These are phyloP conservation scores for Mortierella claussenii DNA, from an alignment of 192 early-diverging fungal species.

Conservation along the genomic window DNA sequence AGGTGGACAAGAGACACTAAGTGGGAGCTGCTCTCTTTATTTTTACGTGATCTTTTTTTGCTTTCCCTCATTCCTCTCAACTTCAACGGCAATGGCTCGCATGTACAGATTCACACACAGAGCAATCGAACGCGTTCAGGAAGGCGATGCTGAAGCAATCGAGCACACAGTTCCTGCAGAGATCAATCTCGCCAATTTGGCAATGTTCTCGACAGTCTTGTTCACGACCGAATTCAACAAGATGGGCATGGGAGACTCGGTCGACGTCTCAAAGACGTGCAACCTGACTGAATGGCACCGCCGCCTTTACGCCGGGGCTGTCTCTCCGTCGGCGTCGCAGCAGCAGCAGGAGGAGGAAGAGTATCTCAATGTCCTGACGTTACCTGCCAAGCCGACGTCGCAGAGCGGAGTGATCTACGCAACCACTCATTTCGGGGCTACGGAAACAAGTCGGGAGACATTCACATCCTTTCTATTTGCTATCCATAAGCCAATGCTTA, in stretches of 20 bases:
- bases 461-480: conserved; percentile 44
- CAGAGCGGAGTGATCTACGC: conserved; percentile 44
- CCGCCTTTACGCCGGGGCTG: conserved; percentile 25
- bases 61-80: not conserved
- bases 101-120: conserved; percentile 47
- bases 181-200: conserved; percentile 26
- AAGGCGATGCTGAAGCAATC: not conserved
- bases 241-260: conserved; percentile 32
- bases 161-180: conserved; percentile 5
- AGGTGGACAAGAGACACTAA: no score
- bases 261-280: conserved; percentile 46
- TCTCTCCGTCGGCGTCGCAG: not conserved
- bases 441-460: conserved; percentile 9
- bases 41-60: not conserved
- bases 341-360: conserved; percentile 2
- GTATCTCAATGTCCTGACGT: conserved; percentile 19
- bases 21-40: no score
- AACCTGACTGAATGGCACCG: conserved; percentile 53
- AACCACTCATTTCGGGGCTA: not conserved
- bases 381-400: conserved; percentile 13
- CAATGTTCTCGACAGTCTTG: conserved; percentile 48
- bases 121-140: conserved; percentile 6
- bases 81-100: conserved; percentile 10
- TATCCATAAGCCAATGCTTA: conserved; percentile 10
- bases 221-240: conserved; percentile 37